These are phyloP conservation scores for Didymella sp. DNA, from an alignment of 2,329 filamentous ascomycete species.

Conservation along the genomic window DNA sequence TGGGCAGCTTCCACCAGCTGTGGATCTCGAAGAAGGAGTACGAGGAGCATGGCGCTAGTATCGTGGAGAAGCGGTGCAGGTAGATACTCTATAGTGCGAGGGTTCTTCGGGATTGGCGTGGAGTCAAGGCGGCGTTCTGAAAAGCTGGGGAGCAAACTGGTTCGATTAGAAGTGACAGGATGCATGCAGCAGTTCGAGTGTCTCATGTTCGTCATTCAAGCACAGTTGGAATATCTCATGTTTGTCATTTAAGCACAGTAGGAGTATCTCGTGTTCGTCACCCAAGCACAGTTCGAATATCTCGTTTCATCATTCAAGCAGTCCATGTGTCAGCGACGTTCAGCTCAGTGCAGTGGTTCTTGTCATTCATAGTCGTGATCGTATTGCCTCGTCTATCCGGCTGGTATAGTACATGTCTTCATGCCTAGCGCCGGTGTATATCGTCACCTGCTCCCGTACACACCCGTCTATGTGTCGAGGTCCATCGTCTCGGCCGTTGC, in stretches of 20 bases:
- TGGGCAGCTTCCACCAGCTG: constrained; percentile 99
- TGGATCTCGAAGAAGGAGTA: constrained; percentile 99
- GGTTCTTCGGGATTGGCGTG: neutral
- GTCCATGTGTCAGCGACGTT: too few relatives aligned
- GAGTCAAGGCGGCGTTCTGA: neutral
- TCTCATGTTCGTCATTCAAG: too few relatives aligned
- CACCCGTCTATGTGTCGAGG: constrained; percentile 57
- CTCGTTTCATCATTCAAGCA: too few relatives aligned
- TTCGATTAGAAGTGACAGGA: neutral
- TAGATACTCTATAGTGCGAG: constrained; percentile 47
- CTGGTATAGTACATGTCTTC: constrained; percentile 17
- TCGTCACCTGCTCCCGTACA: neutral
- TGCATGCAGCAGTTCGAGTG: too few relatives aligned
- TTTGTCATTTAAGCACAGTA: too few relatives aligned
- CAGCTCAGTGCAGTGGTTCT: neutral
- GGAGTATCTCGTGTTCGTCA: too few relatives aligned
- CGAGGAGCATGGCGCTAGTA: constrained; percentile 87
- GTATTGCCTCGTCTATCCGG: constrained; percentile 18
- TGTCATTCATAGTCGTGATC: neutral
- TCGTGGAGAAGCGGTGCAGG: constrained; percentile 97
- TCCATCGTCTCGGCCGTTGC: constrained; percentile 70
- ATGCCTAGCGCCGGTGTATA: neutral
- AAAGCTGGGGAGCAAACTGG: neutral
- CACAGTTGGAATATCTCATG: too few relatives aligned
- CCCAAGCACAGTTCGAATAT: too few relatives aligned